phyloP scores from a whole-genome alignment of 352 stramenopile species.

The Globisporangium canariense region DNA sequence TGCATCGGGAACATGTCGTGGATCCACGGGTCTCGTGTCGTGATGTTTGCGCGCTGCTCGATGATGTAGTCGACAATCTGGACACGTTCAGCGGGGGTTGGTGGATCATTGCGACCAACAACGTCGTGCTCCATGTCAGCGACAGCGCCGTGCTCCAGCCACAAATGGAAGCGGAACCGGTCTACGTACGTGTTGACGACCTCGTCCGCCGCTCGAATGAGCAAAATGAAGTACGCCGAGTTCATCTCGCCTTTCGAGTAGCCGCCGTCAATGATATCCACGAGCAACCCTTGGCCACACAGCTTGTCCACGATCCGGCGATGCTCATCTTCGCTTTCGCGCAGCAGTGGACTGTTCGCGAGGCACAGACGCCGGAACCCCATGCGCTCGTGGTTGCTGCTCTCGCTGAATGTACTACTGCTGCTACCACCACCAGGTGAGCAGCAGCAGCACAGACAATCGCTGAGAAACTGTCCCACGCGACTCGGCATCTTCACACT shows the following conservation, averaged over 20 bases:
- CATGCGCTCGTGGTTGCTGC: slow-evolving; percentile 35
- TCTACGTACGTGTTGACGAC: slow-evolving; percentile 63
- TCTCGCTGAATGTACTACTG: slow-evolving; percentile 27
- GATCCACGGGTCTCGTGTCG: slow-evolving; percentile 58
- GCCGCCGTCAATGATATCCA: slow-evolving; percentile 84
- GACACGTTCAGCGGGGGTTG: slow-evolving; percentile 76
- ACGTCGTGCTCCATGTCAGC: slow-evolving; percentile 78
- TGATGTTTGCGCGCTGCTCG: slow-evolving; percentile 63
- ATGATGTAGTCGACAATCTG: slow-evolving; percentile 87
- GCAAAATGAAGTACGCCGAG: slow-evolving; percentile 72
- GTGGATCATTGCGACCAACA: slow-evolving; percentile 44
- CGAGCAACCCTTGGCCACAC: slow-evolving; percentile 59
- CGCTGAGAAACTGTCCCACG: slow-evolving; percentile 23
- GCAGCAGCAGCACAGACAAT: slow-evolving; percentile 40
- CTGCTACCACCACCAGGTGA: slow-evolving; percentile 9
- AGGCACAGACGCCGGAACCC: slow-evolving; percentile 72
- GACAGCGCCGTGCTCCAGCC: slow-evolving; percentile 77
- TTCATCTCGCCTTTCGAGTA: slow-evolving; percentile 82
- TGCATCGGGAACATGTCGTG: slow-evolving; percentile 86
- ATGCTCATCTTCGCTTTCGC: slow-evolving; percentile 80
- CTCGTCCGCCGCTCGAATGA: slow-evolving; percentile 57
- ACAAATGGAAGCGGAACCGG: slow-evolving; percentile 65
- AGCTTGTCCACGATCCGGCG: slow-evolving; percentile 76
- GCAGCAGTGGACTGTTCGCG: slow-evolving; percentile 36
- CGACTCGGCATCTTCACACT: slow-evolving; percentile 43